Base-by-base conservation (phyloP, 2,329 filamentous ascomycete species). In the Aspergillus novofumigatus region DNA sequence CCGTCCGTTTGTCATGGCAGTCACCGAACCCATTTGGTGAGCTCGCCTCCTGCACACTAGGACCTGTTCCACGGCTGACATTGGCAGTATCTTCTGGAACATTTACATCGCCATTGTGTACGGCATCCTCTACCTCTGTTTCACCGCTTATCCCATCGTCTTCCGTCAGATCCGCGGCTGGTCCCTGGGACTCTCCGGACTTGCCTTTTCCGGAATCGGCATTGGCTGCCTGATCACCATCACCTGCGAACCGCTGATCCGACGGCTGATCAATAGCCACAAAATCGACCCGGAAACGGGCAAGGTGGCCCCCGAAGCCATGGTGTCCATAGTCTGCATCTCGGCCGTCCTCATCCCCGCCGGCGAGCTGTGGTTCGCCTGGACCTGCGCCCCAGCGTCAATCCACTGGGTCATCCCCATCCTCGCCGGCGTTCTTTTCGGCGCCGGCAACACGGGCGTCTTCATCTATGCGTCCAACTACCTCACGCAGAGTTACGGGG, bases 391-490 rank as follows among this genome's bases (percentile, higher is more conserved):
- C 0, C 92, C 92, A 0, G 77, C 75, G 0, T 83, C 84, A 4
- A 90, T 95, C 32, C 92, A 91, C 70, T 95, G 90, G 88, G 86
- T 91, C n/a, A 80, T 85, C 21, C 88, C 90, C 1, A 87, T 95
- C 51, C 77, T 90, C 0, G 90, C 90, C 1, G 90, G 91, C 0
- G 82, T 95, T 5, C 88, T 88, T 0, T 95, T 94, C 65, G 90
- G 90, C 9, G 80, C 83, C 0, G 91, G 91, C 0, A 94, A 93
- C 66, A 86, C 84, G 8, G 81, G 86, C 2, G 85, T 90, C 41
- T 95, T 95, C 76, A 92, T 95, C 67, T 94, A 95, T 67, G 84
- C 87, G 0, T 84, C 82, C 5, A 94, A 91, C 66, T 96, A 95
- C 69, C 77, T 96, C 3, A 89, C 90, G 0, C 83, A 88, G 50